phyloP scores from a whole-genome alignment of 2,329 filamentous ascomycete genomes.

The Sporothrix mexicana region DNA sequence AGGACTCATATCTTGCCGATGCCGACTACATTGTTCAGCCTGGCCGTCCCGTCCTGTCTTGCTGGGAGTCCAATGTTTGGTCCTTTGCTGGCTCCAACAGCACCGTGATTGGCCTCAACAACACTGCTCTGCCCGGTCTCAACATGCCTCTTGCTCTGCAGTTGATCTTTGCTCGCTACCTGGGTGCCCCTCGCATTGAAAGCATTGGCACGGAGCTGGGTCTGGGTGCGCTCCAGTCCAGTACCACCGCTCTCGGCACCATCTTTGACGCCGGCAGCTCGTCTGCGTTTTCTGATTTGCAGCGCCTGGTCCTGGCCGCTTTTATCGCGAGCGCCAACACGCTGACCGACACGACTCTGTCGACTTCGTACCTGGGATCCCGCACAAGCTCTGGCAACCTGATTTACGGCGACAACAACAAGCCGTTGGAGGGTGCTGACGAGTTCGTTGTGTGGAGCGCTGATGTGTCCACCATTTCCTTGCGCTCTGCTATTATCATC shows the following conservation, averaged over 20 bases:
- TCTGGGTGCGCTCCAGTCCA: constrained; percentile 38
- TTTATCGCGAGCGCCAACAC: constrained; percentile 41
- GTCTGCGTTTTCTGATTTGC: constrained; percentile 41
- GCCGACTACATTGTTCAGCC: constrained; percentile 38
- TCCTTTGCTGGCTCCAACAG: constrained; percentile 39
- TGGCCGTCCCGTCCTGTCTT: constrained; percentile 40
- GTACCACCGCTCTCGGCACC: constrained; percentile 38
- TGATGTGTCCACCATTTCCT: constrained; percentile 41
- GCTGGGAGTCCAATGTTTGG: constrained; percentile 43
- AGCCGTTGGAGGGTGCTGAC: constrained; percentile 37
- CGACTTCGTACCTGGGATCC: constrained; percentile 33
- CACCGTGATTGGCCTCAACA: constrained; percentile 36
- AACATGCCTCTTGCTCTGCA: constrained; percentile 37
- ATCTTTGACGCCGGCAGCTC: constrained; percentile 42
- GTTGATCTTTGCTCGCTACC: constrained; percentile 36
- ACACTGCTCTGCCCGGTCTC: constrained; percentile 40
- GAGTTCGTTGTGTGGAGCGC: constrained; percentile 43
- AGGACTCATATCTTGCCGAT: constrained; percentile 17
- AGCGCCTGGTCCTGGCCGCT: constrained; percentile 41
- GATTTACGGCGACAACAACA: constrained; percentile 37
- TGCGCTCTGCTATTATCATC: constrained; percentile 40
- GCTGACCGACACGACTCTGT: constrained; percentile 41
- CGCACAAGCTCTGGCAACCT: constrained; percentile 31
- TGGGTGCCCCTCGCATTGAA: constrained; percentile 38
- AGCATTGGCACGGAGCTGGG: constrained; percentile 38